Evolutionary conservation across 169 alveolate genomes (phyloP), one percentile per base, ranked within the genome.

Genomic region (Miamiensis avidus): DNA sequence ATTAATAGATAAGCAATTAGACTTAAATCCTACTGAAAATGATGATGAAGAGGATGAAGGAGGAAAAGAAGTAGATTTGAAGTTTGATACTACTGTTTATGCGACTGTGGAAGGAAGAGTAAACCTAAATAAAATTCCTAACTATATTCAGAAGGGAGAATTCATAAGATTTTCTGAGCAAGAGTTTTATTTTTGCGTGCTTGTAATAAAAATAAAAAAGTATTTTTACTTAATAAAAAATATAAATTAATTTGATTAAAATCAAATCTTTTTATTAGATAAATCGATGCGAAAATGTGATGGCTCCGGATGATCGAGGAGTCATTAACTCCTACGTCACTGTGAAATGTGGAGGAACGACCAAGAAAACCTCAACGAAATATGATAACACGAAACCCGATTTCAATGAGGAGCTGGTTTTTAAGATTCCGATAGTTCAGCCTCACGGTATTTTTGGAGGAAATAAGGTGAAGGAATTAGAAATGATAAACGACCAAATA

Each of bases 241-340:
- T 20, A 1, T 79, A 25, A n/a, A 27, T 77, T 77, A 20, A n/a
- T n/a, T n/a, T n/a, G n/a, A n/a, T n/a, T n/a, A n/a, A n/a, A n/a
- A n/a, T n/a, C n/a, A n/a, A n/a, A n/a, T n/a, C n/a, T 49, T 79
- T 79, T 49, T 49, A 26, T 79, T 30, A 28, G 84, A 79, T 94
- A 0, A 88, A 87, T 64, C 87, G 93, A 83, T 49, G 88, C 15
- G 88, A 90, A 73, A 92, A 86, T 31, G 88, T 94, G 29, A 74
- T 79, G 4, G 78, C 91, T 65, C 89, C 94, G 30, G 95, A 94
- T 84, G 95, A 92, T 85, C 82, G 95, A 82, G 94, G 95, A 28
- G 93, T 91, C 0, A 88, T 88, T 27, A 83, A 89, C 34, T 83
- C 88, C n/a, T 94, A 82, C 78, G 88, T 89, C 16, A 85, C 92